A percentile compares a stretch with the other conserved stretches of the same genome.
phyloP scores from a whole-genome alignment of 2,329 filamentous ascomycete genomes.

The Trichoderma sp. region DNA sequence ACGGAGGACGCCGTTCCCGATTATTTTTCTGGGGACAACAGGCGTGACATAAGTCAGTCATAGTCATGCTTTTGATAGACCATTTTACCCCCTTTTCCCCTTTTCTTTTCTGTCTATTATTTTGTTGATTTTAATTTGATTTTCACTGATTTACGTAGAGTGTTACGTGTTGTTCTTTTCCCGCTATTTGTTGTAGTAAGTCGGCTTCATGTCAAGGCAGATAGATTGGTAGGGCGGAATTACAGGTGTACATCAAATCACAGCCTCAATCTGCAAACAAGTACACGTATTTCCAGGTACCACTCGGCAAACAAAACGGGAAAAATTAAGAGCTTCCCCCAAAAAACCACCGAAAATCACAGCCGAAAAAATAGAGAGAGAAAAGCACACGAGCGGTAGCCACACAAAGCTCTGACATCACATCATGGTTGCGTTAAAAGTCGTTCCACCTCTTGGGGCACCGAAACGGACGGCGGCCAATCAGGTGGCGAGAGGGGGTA shows the following conservation, averaged over 20 bases:
- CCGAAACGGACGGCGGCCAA: not conserved
- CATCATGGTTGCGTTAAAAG: slow-evolving; percentile 17
- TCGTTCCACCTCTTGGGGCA: slow-evolving; percentile 10
- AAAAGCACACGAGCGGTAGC: not conserved
- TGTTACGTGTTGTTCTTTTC: not conserved
- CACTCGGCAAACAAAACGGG: not conserved
- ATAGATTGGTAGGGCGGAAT: not conserved
- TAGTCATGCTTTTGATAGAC: not conserved
- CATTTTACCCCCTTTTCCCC: not conserved
- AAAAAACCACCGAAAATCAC: too few relatives aligned
- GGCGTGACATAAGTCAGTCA: not conserved
- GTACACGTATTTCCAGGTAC: not conserved
- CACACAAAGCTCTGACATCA: slow-evolving; percentile 6
- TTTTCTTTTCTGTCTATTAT: too few relatives aligned
- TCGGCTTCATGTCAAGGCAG: too few relatives aligned
- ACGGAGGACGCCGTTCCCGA: not conserved
- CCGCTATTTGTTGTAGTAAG: too few relatives aligned
- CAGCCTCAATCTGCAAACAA: not conserved
- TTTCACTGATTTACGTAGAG: not conserved
- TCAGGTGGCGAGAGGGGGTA: not conserved
- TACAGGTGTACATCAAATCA: not conserved
- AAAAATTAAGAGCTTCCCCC: not conserved
- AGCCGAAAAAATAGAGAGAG: not conserved
- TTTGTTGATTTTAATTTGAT: not conserved
- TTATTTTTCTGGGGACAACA: not conserved